These are phyloP conservation scores for Arctium lappa DNA, from an alignment of 129 eudicot genomes.

Conservation along the genomic window DNA sequence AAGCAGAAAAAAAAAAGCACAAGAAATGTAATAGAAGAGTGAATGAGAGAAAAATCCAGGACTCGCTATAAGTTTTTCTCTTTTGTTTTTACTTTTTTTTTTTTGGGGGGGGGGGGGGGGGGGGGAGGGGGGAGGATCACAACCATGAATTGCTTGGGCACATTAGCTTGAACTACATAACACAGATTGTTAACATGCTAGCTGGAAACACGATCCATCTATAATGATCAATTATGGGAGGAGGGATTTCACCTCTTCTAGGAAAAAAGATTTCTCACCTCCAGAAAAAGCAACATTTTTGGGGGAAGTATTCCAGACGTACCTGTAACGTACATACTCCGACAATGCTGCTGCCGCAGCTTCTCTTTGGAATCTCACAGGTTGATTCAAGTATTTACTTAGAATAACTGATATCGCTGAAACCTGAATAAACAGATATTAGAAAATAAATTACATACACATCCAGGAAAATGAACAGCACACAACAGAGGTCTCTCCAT, in stretches of 20 bases:
- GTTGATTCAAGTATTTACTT: slow-evolving; percentile 62
- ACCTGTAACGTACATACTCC: slow-evolving; percentile 86
- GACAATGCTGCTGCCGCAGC: slow-evolving; percentile 99
- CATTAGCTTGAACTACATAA: too few relatives aligned
- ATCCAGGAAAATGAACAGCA: not conserved
- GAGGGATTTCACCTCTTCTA: not conserved
- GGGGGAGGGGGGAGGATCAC: too few relatives aligned
- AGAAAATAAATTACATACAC: not conserved
- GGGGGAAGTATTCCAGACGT: slow-evolving; percentile 10
- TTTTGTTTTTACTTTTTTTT: too few relatives aligned
- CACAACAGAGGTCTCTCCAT: not conserved
- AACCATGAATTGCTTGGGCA: too few relatives aligned
- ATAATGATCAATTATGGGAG: not conserved
- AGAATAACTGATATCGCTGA: slow-evolving; percentile 58
- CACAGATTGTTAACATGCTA: not conserved
- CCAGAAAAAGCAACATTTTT: slow-evolving; percentile 4
- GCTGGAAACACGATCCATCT: not conserved
- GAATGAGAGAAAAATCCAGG: too few relatives aligned
- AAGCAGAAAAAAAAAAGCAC: too few relatives aligned
- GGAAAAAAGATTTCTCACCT: not conserved
- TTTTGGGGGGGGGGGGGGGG: too few relatives aligned
- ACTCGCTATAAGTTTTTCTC: too few relatives aligned
- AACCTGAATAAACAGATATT: slow-evolving; percentile 38
- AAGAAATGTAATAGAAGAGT: too few relatives aligned
- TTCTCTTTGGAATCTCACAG: slow-evolving; percentile 69